Evolutionary conservation across 306 rosid species (phyloP).

Genomic region (Rosa chinensis): DNA sequence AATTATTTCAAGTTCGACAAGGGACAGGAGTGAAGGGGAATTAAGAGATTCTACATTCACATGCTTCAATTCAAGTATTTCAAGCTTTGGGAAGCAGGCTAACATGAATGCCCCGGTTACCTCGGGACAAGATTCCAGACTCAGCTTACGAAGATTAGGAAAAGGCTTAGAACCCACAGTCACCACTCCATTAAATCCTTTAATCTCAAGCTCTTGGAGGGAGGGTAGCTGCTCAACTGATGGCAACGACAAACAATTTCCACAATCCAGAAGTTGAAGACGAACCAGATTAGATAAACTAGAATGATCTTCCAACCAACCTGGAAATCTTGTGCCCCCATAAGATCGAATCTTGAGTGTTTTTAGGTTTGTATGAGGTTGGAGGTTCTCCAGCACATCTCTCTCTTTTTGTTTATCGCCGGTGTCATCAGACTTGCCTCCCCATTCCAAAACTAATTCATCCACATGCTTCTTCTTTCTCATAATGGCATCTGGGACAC

Average conservation of each 20-base stretch:
- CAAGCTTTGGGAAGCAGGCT: neutral
- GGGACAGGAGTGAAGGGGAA: no score
- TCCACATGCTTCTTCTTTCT: neutral
- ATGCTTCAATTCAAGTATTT: neutral
- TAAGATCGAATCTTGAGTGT: neutral
- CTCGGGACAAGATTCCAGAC: neutral
- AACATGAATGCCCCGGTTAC: neutral
- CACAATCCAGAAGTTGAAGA: neutral
- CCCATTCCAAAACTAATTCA: constrained; percentile 19
- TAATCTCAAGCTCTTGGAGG: neutral
- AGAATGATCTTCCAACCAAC: constrained; percentile 24
- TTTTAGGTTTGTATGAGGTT: constrained; percentile 25
- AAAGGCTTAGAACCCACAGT: neutral
- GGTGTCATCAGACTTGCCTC: neutral
- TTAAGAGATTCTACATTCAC: neutral
- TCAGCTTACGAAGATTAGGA: neutral
- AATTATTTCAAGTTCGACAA: accelerated
- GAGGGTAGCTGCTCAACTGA: constrained; percentile 23
- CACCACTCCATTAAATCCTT: neutral
- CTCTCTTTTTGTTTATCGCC: neutral
- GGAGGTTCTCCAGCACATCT: neutral
- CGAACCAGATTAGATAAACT: neutral
- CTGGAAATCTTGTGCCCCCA: constrained; percentile 18
- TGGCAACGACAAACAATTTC: neutral
- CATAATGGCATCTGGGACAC: constrained; percentile 10